Evolutionary conservation across 805 yeast species (phyloP).

Genomic region (Nakazawaea siamensis): DNA sequence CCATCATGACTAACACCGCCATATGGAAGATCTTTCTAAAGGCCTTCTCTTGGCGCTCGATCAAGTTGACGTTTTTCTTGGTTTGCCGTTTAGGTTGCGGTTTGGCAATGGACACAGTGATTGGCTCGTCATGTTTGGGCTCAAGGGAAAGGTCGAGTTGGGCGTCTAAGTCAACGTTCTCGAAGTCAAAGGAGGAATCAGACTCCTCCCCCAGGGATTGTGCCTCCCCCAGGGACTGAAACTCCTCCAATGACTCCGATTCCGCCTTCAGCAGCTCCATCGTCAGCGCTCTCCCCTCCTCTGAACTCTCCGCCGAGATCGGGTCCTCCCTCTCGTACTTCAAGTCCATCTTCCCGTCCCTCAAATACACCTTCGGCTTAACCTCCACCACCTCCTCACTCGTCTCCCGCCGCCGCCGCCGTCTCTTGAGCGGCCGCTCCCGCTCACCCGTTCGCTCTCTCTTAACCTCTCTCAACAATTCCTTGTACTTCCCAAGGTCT

Average conservation of each 20-base stretch:
- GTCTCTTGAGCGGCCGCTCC: neutral
- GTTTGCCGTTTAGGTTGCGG: constrained; percentile 15
- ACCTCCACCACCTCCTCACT: no score
- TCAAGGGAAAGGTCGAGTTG: neutral
- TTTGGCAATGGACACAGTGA: constrained; percentile 7
- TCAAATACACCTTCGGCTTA: no score
- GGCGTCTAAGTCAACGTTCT: constrained; percentile 26
- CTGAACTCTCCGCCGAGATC: constrained; percentile 26
- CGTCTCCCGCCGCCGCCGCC: neutral
- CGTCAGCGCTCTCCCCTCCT: no score
- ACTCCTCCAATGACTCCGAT: no score
- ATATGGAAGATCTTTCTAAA: constrained; percentile 50
- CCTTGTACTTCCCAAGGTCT: no score
- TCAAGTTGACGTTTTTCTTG: constrained; percentile 21
- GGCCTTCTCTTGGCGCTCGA: constrained; percentile 47
- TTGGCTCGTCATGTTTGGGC: no score
- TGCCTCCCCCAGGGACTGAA: no score
- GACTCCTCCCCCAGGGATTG: no score
- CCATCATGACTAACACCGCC: constrained; percentile 46
- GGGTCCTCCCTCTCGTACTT: constrained; percentile 17
- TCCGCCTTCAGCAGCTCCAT: no score
- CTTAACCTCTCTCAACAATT: no score
- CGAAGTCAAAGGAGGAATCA: no score
- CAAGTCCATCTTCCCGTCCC: constrained; percentile 9
- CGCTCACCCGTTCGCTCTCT: no score